Conservation (phyloP, 2,329 filamentous ascomycete species). For the Trichoderma sp. region DNA sequence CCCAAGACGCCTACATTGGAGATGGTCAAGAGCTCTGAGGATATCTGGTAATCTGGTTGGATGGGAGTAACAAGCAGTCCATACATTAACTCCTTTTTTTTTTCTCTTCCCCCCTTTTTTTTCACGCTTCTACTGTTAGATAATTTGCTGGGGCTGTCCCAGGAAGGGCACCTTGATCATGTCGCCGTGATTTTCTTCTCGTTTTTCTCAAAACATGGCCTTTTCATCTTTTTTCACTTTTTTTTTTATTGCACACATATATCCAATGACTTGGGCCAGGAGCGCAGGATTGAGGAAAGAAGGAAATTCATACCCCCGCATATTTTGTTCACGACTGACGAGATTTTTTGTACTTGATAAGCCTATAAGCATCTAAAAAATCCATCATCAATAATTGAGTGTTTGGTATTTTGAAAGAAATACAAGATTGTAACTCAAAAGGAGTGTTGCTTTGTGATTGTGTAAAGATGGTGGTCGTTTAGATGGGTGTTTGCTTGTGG, state of each 20-base stretch:
- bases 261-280: slow-evolving; percentile 4
- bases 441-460: not conserved
- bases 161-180: slow-evolving; percentile 24
- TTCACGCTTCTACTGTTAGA: slow-evolving; percentile 26
- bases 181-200: slow-evolving; percentile 27
- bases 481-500: not conserved
- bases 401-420: not conserved
- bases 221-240: not conserved
- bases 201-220: not conserved
- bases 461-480: not conserved
- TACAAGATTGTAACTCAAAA: not conserved
- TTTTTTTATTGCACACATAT: not conserved
- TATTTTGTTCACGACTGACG: slow-evolving; percentile 13
- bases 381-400: slow-evolving; percentile 1
- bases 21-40: slow-evolving; percentile 61
- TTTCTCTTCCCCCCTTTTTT: not conserved
- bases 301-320: slow-evolving; percentile 16
- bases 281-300: slow-evolving; percentile 9
- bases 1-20: slow-evolving; percentile 62
- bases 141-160: slow-evolving; percentile 24
- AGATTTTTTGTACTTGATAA: slow-evolving; percentile 12
- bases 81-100: not conserved
- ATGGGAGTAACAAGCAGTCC: not conserved
- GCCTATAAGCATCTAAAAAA: not conserved
- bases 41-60: slow-evolving; percentile 55